A percentile compares a stretch with the other conserved stretches of the same genome.
Evolutionary conservation across 1,139 yeast species (phyloP).

Genomic region (Scheffersomyces illinoinensis): DNA sequence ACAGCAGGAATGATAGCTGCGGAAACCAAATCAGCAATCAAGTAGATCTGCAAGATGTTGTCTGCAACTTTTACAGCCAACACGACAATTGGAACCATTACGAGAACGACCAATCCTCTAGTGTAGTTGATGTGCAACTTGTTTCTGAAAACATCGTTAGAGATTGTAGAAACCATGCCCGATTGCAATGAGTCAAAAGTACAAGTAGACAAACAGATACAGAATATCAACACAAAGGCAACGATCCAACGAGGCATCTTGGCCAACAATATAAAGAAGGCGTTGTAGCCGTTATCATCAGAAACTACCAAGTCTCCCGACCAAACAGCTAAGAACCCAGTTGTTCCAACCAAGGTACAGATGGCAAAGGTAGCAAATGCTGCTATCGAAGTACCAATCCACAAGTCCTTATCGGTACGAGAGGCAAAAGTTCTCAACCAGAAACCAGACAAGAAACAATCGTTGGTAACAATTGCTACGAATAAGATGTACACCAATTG

Average conservation of each 20-base stretch:
- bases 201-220: conserved; percentile 76
- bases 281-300: conserved; percentile 60
- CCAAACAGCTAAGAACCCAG: conserved; percentile 93
- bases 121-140: conserved; percentile 65
- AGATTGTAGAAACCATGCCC: conserved; percentile 84
- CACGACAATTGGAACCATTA: conserved; percentile 82
- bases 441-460: conserved; percentile 86
- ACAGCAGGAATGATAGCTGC: conserved; percentile 86
- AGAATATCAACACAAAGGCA: conserved; percentile 78
- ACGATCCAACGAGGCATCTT: conserved; percentile 86
- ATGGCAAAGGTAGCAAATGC: conserved; percentile 63
- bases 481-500: conserved; percentile 81
- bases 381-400: conserved; percentile 76
- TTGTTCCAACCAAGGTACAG: conserved; percentile 71
- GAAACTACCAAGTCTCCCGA: conserved; percentile 67
- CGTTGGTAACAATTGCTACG: conserved; percentile 87
- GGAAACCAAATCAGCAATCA: conserved; percentile 88
- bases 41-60: conserved; percentile 79
- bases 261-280: conserved; percentile 68
- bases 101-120: conserved; percentile 68
- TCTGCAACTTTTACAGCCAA: conserved; percentile 81
- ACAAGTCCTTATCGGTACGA: conserved; percentile 69
- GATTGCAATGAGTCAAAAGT: conserved; percentile 89
- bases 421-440: conserved; percentile 96
- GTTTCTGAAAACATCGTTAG: conserved; percentile 88